Percentiles rank a stretch among this genome's conserved stretches.
Conservation (phyloP, 805 yeast species). For the Candida golubevii region DNA sequence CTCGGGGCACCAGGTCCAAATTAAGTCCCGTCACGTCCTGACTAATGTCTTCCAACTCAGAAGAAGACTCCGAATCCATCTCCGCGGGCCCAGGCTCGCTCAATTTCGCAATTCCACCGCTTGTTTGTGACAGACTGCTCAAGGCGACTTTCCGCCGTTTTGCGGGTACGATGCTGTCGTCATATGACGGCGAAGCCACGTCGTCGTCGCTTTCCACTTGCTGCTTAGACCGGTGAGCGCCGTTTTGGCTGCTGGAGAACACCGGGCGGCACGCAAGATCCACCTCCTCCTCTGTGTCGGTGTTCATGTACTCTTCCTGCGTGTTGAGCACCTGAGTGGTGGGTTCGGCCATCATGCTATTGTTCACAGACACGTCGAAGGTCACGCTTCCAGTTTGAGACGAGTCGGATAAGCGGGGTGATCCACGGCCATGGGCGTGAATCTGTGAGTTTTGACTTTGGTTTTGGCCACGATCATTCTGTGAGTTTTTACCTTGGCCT, state of each 20-base stretch:
- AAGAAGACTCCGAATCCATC: conserved; percentile 7
- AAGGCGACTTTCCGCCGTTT: conserved; percentile 10
- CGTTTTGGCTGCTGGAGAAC: conserved; percentile 20
- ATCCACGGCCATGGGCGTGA: background rate
- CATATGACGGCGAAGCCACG: conserved; percentile 11
- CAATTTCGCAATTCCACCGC: background rate
- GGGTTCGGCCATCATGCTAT: conserved; percentile 7
- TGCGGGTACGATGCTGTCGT: conserved; percentile 27
- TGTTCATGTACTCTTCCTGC: conserved; percentile 20
- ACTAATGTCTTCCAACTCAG: conserved; percentile 23
- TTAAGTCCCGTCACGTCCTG: conserved; percentile 11
- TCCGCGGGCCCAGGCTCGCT: background rate
- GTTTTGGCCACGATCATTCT: too few relatives aligned
- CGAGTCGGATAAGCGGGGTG: background rate
- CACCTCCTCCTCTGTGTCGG: conserved; percentile 3
- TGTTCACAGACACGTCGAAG: conserved; percentile 3
- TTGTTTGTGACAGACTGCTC: conserved; percentile 6
- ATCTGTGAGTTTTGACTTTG: too few relatives aligned
- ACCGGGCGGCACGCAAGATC: conserved; percentile 15
- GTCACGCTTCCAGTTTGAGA: conserved; percentile 6
- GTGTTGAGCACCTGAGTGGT: conserved; percentile 34
- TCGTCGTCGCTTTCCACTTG: conserved; percentile 7
- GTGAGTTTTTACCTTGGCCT: too few relatives aligned
- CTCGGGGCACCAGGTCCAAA: background rate
- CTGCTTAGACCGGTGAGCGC: conserved; percentile 1